Percentiles rank a stretch among this genome's conserved stretches.
phyloP scores from a whole-genome alignment of 176 grass and related monocot genomes.

The Zea mays region DNA sequence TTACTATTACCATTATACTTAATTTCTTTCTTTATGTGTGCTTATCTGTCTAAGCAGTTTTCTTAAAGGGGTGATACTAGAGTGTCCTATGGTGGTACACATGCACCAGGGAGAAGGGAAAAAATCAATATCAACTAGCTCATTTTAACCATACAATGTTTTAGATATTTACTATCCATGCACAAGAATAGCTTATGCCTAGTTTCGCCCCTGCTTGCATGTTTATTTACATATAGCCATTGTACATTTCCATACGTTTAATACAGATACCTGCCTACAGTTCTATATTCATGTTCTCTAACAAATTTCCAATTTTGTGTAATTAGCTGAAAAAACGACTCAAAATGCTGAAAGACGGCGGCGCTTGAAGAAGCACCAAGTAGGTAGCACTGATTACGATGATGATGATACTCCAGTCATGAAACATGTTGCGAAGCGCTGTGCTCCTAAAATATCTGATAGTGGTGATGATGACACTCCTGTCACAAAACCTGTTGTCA shows the following conservation, averaged over 20 bases:
- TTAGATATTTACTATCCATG: background rate
- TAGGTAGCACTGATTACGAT: conserved; percentile 45
- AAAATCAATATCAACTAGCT: background rate
- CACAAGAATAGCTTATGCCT: background rate
- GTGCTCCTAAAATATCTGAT: conserved; percentile 32
- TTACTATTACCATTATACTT: background rate
- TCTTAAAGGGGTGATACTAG: background rate
- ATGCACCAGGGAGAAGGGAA: background rate
- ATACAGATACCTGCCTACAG: background rate
- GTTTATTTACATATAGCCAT: conserved; percentile 4
- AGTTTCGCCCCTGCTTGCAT: background rate
- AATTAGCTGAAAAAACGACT: conserved; percentile 27
- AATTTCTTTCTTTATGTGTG: background rate
- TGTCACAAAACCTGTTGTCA: conserved; percentile 40
- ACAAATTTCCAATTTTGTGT: conserved; percentile 27
- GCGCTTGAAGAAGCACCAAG: conserved; percentile 55
- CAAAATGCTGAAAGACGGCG: conserved; percentile 17
- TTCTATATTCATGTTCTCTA: conserved; percentile 5
- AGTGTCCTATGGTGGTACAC: background rate
- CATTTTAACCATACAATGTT: background rate
- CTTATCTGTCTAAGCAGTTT: background rate
- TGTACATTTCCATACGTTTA: background rate
- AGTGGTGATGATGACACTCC: conserved; percentile 48
- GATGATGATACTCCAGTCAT: conserved; percentile 25
- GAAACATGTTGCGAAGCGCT: conserved; percentile 47